Conservation (phyloP, 257 asterid species). For the Jacaranda mimosifolia region DNA sequence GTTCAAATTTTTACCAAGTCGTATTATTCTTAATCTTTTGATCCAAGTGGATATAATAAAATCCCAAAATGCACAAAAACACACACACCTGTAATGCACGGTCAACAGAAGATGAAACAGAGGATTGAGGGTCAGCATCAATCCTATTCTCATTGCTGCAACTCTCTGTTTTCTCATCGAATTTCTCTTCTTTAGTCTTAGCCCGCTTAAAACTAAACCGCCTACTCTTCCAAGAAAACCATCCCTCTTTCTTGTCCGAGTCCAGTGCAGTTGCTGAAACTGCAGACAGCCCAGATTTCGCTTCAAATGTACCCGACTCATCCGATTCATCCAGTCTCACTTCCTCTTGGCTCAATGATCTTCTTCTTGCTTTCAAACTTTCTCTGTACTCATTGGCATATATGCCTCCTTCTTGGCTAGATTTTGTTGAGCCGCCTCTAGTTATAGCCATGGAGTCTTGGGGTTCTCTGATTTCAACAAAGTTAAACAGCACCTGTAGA, state of each 20-base stretch:
- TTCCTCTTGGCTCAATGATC: constrained; percentile 46
- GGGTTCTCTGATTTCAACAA: constrained; percentile 53
- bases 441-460: constrained; percentile 27
- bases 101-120: constrained; percentile 5
- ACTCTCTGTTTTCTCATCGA: constrained; percentile 31
- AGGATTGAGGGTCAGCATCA: constrained; percentile 31
- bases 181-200: constrained; percentile 48
- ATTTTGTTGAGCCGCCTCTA: constrained; percentile 6
- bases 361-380: constrained; percentile 43
- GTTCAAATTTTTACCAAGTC: constrained; percentile 30
- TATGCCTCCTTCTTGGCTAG: not conserved
- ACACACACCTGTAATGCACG: constrained; percentile 30
- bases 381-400: not conserved
- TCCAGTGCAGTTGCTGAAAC: constrained; percentile 15
- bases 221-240: constrained; percentile 68
- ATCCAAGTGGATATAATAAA: not conserved
- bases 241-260: constrained; percentile 53
- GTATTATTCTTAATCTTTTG: not conserved
- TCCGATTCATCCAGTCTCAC: constrained; percentile 41
- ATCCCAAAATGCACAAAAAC: not conserved
- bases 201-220: constrained; percentile 61
- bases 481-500: constrained; percentile 55
- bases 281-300: not conserved
- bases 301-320: constrained; percentile 33
- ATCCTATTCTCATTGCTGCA: constrained; percentile 11